These are phyloP conservation scores for Beta corolliflora DNA, from an alignment of 179 eudicot genomes.

Conservation along the genomic window DNA sequence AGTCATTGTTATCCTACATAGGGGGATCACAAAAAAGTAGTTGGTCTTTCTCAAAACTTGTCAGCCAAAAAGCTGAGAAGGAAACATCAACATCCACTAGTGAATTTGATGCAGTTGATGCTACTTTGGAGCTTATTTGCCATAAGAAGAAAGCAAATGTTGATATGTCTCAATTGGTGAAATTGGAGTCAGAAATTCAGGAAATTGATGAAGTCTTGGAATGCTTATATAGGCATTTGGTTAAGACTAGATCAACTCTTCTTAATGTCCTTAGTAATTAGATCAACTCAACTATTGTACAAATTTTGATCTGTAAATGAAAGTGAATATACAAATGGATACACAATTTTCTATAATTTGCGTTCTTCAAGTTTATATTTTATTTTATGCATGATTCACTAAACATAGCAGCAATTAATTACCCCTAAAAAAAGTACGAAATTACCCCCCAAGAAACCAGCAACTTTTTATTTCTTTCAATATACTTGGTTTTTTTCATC, in stretches of 20 bases:
- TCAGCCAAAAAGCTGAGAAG: background rate
- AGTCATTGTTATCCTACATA: background rate
- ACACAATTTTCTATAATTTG: no score
- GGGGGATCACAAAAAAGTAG: background rate
- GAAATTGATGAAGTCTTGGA: constrained; percentile 35
- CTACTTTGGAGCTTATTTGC: background rate
- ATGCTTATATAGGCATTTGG: constrained; percentile 38
- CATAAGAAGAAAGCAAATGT: background rate
- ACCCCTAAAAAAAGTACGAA: no score
- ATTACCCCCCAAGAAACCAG: no score
- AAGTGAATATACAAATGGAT: no score
- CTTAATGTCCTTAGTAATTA: background rate
- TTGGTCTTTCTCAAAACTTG: background rate
- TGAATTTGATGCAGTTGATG: background rate
- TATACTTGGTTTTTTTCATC: no score
- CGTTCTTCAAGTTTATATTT: no score
- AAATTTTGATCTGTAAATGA: no score
- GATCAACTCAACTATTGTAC: no score
- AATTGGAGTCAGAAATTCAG: constrained; percentile 34
- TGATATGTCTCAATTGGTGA: constrained; percentile 12
- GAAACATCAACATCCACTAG: constrained; percentile 8
- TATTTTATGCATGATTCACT: no score
- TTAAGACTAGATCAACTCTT: constrained; percentile 3
- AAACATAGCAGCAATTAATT: no score
- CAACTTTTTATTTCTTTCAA: no score